Evolutionary conservation across 106 monocot genomes (phyloP), one percentile per base, ranked within the genome.

Genomic region (Dendrobium chrysotoxum): DNA sequence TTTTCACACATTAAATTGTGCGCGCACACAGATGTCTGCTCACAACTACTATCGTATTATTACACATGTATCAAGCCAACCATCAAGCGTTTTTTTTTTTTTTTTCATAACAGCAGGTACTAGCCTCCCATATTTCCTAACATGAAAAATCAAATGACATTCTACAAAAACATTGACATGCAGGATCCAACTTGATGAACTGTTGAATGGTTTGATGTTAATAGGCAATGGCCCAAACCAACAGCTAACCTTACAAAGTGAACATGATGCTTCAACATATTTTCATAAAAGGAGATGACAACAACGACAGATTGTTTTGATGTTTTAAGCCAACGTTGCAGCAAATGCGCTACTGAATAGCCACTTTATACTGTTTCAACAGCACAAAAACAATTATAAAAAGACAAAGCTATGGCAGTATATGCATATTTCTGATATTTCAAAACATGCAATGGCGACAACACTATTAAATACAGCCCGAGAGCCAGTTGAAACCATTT

Each of bases 111-210:
- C 30, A 9, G 30, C 30, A 28, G 68, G 13, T 68, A 68, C 28
- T 28, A 30, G 11, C 30, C 5, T 31, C 11, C 68, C 26, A 12
- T 10, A 68, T 68, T 68, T 68, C 30, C 68, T 28, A 31, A 68
- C 28, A 68, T 68, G 68, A 68, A 30, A 68, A 68, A 12, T 68
- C n/a, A 68, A 68, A 68, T 68, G 30, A 68, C 68, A 68, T 31
- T 68, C 68, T 68, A 68, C 57, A 31, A 68, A 28, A 68, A 68
- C 30, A 68, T 30, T 61, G 61, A 23, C 23, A 30, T 28, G 31
- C 28, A 68, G 30, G 28, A 68, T 12, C 23, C 28, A 20, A 66
- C 23, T 57, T 23, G n/a, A 68, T 68, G n/a, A 68, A 28, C 30
- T 10, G 68, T 31, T 28, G 18, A 7, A 58, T 58, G 6, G 30